Percentiles rank a stretch among this genome's conserved stretches.
Conservation (phyloP, 2,329 filamentous ascomycete genomes). For the Cercospora canescens region DNA sequence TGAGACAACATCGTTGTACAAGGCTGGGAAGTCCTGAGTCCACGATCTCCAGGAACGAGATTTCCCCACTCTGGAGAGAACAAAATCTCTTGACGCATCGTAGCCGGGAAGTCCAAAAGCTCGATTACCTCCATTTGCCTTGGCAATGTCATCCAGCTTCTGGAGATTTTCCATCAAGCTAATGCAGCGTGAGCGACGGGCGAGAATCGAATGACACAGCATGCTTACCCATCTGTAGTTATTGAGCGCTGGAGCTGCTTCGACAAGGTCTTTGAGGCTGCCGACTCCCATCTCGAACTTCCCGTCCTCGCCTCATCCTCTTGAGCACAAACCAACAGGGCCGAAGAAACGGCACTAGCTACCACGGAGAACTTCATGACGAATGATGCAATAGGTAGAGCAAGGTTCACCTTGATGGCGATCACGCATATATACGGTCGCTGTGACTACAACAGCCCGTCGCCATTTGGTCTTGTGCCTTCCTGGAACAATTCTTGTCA, state of each 20-base stretch:
- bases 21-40: constrained; percentile 20
- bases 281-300: constrained; percentile 3
- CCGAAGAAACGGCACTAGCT: not conserved
- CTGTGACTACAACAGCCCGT: not conserved
- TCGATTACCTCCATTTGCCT: constrained; percentile 58
- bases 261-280: constrained; percentile 7
- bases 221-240: constrained; percentile 11
- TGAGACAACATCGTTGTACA: constrained; percentile 29
- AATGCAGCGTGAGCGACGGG: not conserved
- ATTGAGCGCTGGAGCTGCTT: constrained; percentile 17
- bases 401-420: not conserved
- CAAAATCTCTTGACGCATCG: constrained; percentile 59
- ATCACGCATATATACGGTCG: not conserved
- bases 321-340: not conserved
- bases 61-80: constrained; percentile 53
- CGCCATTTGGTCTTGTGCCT: not conserved
- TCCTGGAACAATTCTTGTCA: not conserved
- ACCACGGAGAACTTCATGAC: constrained; percentile 8
- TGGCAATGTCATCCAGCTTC: constrained; percentile 56
- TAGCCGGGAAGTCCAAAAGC: constrained; percentile 62
- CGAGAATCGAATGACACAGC: not conserved
- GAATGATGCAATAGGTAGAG: not conserved
- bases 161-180: constrained; percentile 58
- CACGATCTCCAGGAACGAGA: constrained; percentile 30
- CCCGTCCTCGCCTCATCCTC: constrained; percentile 1